Conservation (phyloP, 2,329 filamentous ascomycete genomes). For the Arthrobotrys conoides region DNA sequence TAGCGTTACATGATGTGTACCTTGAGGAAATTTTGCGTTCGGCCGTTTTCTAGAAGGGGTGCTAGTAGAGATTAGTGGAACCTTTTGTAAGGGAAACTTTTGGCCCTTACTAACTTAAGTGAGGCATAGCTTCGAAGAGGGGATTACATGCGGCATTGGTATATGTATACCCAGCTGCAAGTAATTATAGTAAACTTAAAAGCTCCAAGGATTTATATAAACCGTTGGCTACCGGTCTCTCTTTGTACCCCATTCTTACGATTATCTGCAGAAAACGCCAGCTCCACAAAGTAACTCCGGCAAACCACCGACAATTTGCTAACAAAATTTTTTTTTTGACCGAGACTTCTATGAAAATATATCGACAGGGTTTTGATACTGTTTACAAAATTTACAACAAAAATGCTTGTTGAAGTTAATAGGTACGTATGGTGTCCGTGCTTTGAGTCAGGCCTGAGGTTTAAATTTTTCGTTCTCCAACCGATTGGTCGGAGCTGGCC, state of each 20-base stretch:
- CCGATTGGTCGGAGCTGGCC: slow-evolving; percentile 11
- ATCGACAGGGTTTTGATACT: neutral
- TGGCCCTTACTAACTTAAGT: slow-evolving; percentile 17
- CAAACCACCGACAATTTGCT: slow-evolving; percentile 5
- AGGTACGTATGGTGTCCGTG: slow-evolving; percentile 19
- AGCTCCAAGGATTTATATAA: slow-evolving; percentile 30
- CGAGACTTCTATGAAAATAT: neutral
- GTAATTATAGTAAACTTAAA: slow-evolving; percentile 19
- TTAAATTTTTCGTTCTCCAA: neutral
- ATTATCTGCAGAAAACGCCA: slow-evolving; percentile 32
- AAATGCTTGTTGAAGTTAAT: slow-evolving; percentile 24
- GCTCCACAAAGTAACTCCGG: slow-evolving; percentile 2
- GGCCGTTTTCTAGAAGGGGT: slow-evolving; percentile 32
- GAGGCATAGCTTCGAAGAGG: slow-evolving; percentile 43
- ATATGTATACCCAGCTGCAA: slow-evolving; percentile 40
- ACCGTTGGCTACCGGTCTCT: slow-evolving; percentile 23
- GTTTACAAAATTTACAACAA: slow-evolving; percentile 8
- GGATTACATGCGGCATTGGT: slow-evolving; percentile 36
- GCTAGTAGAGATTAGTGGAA: neutral
- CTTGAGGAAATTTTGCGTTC: slow-evolving; percentile 17
- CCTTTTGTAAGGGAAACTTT: slow-evolving; percentile 16
- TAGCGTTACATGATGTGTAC: slow-evolving; percentile 5
- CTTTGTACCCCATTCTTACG: slow-evolving; percentile 17
- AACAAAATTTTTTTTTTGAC: neutral
- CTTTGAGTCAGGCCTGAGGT: slow-evolving; percentile 10